These are phyloP conservation scores for Penicillium thymicola DNA, from an alignment of 2,329 filamentous ascomycete species.

Conservation along the genomic window DNA sequence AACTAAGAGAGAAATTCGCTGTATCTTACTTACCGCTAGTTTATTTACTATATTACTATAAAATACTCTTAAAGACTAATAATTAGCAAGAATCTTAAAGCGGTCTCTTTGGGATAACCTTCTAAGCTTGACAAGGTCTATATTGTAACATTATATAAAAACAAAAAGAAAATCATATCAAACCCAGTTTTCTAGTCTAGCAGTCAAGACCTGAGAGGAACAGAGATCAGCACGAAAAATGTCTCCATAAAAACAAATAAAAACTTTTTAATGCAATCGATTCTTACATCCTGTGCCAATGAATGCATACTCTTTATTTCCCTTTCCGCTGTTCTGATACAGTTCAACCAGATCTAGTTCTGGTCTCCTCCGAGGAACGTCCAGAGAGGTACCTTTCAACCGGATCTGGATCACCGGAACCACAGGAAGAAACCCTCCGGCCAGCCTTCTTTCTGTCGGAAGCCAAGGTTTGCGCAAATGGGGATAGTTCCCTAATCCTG, in stretches of 20 bases:
- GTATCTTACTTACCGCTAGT: no score
- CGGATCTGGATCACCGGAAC: conserved; percentile 25
- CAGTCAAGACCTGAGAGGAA: neutral
- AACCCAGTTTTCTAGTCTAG: neutral
- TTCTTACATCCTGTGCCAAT: neutral
- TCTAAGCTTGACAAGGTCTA: no score
- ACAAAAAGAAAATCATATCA: neutral
- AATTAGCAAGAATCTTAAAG: no score
- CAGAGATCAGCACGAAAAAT: neutral
- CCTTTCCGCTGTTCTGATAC: neutral
- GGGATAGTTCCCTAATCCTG: conserved; percentile 55
- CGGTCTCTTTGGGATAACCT: no score
- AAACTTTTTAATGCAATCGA: neutral
- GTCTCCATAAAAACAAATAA: neutral
- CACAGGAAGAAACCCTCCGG: conserved; percentile 24
- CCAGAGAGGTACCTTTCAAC: conserved; percentile 24
- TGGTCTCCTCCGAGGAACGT: conserved; percentile 1
- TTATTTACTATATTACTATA: no score
- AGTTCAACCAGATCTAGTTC: neutral
- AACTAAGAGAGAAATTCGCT: no score
- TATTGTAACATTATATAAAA: neutral
- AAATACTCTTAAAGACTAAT: no score
- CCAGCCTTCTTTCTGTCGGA: conserved; percentile 35
- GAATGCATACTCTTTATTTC: neutral
- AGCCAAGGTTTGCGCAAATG: conserved; percentile 62